Percentiles rank a stretch among this genome's conserved stretches.
phyloP scores from a whole-genome alignment of 164 flowering plant genomes.

The Buxus sempervirens region DNA sequence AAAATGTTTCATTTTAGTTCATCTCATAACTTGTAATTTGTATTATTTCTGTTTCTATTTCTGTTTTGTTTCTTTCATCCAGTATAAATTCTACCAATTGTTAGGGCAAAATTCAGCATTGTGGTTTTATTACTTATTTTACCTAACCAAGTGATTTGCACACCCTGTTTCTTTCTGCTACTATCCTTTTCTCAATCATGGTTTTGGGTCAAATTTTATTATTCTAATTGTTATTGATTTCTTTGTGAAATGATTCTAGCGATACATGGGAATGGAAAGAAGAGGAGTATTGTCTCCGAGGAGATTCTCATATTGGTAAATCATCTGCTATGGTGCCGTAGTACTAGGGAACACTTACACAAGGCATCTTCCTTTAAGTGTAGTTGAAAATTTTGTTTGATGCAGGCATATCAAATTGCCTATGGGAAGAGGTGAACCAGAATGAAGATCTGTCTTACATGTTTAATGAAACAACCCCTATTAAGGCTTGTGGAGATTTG shows the following conservation, averaged over 20 bases:
- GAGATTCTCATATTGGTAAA: constrained; percentile 43
- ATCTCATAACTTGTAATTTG: neutral
- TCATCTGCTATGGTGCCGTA: neutral
- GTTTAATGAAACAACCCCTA: constrained; percentile 73
- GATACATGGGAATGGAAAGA: constrained; percentile 51
- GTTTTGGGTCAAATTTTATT: neutral
- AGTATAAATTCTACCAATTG: neutral
- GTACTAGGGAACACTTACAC: neutral
- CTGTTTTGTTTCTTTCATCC: neutral
- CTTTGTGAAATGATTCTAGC: constrained; percentile 20
- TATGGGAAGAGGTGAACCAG: constrained; percentile 45
- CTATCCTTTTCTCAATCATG: neutral
- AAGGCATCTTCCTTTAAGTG: constrained; percentile 4
- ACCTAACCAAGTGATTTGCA: neutral
- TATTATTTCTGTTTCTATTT: neutral
- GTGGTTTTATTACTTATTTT: no score
- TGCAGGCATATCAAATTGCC: constrained; percentile 28
- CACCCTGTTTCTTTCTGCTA: neutral
- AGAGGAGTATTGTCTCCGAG: constrained; percentile 33
- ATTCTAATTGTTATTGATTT: neutral
- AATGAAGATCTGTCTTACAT: constrained; percentile 48
- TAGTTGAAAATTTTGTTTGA: constrained; percentile 7
- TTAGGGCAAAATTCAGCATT: neutral
- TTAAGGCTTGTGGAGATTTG: constrained; percentile 73
- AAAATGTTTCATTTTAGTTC: neutral